Conservation (phyloP, 495 filamentous ascomycete species). For the Penicillium samsonianum region DNA sequence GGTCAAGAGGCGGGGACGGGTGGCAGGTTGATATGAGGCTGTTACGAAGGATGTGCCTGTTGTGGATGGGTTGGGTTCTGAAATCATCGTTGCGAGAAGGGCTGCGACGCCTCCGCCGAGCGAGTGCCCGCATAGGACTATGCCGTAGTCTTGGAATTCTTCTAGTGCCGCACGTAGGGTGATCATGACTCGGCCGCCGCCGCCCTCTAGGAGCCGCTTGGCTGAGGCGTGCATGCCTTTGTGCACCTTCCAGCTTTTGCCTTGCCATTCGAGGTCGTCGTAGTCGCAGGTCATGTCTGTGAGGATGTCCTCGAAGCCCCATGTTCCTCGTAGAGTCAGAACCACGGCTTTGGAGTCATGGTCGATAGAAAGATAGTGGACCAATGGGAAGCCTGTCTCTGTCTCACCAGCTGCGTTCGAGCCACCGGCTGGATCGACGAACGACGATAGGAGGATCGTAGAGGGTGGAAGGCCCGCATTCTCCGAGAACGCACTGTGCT, state of each 20-base stretch:
- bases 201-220: slow-evolving; percentile 65
- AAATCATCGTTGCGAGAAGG: slow-evolving; percentile 71
- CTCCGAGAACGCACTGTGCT: slow-evolving; percentile 70
- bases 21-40: slow-evolving; percentile 34
- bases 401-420: slow-evolving; percentile 71
- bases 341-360: slow-evolving; percentile 78
- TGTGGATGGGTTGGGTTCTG: slow-evolving; percentile 55
- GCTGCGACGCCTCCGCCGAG: slow-evolving; percentile 75
- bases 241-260: slow-evolving; percentile 70
- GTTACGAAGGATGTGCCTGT: slow-evolving; percentile 59
- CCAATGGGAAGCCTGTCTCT: slow-evolving; percentile 71
- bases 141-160: slow-evolving; percentile 69
- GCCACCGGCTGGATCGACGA: slow-evolving; percentile 73
- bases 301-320: slow-evolving; percentile 79
- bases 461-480: slow-evolving; percentile 67
- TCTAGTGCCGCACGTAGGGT: slow-evolving; percentile 71
- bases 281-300: slow-evolving; percentile 84
- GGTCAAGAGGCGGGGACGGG: slow-evolving; percentile 45
- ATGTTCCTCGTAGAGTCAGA: slow-evolving; percentile 72
- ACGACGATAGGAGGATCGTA: slow-evolving; percentile 74
- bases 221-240: slow-evolving; percentile 84
- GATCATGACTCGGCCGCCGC: slow-evolving; percentile 62
- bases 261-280: slow-evolving; percentile 68
- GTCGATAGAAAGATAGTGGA: slow-evolving; percentile 77
- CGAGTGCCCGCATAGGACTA: slow-evolving; percentile 76